Evolutionary conservation across 306 rosid species (phyloP), one percentile per base, ranked within the genome.

Genomic region (Prunus kanzakura): DNA sequence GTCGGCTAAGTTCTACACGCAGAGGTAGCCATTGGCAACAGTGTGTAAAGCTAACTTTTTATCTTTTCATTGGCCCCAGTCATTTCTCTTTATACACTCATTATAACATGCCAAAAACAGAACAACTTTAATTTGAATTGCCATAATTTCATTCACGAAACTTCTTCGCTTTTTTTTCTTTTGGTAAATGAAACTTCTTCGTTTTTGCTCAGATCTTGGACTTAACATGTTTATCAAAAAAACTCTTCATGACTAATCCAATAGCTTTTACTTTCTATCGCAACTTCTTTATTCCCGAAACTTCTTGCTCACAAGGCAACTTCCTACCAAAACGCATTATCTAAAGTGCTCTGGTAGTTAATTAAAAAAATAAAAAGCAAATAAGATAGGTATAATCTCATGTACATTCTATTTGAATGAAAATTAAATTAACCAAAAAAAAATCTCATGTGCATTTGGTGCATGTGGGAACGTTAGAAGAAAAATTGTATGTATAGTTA

Each of bases 121-220:
- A 72, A 57, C 62, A 58, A 58, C 57, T 73, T 73, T 73, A 43
- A 41, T 43, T 23, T 43, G 67, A 73, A 58, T 43, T 43, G 56
- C 67, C 38, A 73, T 73, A 11, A 58, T 73, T 57, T 58, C 68
- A 14, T 58, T 11, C 32, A 58, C 19, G 45, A 58, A 73, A 73
- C 45, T 41, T 73, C 68, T 8, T 15, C 55, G 0, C 57, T 8
- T 54, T 23, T 20, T 32, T 30, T 72, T 72, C 18, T 38, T 29
- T 32, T 38, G 55, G 67, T 20, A 20, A 38, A 20, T 71, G 64
- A 71, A 72, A 35, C 76, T 56, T 57, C 76, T 57, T 57, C 66
- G 6, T 18, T 41, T 49, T 72, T 43, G 76, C 27, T 43, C 66
- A 55, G 22, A 55, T 13, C 52, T 72, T 72, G 13, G 55, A 57